phyloP scores from a whole-genome alignment of 306 rosid genomes.

The Oemleria cerasiformis region DNA sequence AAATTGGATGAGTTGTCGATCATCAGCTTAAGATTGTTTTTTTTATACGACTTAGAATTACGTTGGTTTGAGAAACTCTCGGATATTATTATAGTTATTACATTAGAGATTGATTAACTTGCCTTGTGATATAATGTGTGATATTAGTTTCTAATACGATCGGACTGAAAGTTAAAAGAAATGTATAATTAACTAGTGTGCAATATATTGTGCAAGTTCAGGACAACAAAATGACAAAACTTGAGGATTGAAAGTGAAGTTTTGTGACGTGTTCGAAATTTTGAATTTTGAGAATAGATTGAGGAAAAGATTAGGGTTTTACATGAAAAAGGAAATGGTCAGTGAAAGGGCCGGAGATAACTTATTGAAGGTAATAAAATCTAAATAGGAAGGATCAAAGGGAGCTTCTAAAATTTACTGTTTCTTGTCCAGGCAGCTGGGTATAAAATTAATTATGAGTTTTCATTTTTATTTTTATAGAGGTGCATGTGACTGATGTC shows the following conservation, averaged over 20 bases:
- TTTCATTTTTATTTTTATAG: no score
- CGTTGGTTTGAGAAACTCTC: no score
- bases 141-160: no score
- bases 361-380: background rate
- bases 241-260: background rate
- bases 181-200: no score
- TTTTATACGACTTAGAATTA: no score
- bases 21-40: no score
- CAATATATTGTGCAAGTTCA: background rate
- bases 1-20: no score
- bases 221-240: slow-evolving; percentile 5
- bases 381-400: background rate
- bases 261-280: background rate
- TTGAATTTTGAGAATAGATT: background rate
- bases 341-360: background rate
- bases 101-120: no score
- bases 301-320: background rate
- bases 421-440: background rate
- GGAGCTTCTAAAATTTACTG: background rate
- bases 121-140: no score
- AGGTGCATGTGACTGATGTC: background rate
- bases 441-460: no score
- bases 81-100: no score
- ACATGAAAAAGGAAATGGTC: background rate
- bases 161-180: no score